phyloP scores from a whole-genome alignment of 1,284 basidiomycete genomes.

The Athelia sp. region DNA sequence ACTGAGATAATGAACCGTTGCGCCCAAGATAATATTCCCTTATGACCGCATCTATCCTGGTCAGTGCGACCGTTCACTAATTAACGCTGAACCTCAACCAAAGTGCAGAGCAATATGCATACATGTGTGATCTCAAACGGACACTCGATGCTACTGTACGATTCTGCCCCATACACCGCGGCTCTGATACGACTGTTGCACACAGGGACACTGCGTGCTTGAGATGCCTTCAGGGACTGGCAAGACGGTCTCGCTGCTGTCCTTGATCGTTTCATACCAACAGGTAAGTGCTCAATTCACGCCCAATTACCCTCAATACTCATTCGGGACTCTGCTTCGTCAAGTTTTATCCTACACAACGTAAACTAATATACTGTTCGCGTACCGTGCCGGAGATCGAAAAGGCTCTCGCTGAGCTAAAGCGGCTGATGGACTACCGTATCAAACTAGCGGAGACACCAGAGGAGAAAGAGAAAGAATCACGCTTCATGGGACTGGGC shows the following conservation, averaged over 20 bases:
- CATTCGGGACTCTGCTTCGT: neutral
- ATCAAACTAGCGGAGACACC: slow-evolving; percentile 63
- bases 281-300: slow-evolving; percentile 52
- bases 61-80: slow-evolving; percentile 23
- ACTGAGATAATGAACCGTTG: slow-evolving; percentile 4
- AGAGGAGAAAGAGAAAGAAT: slow-evolving; percentile 77
- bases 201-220: slow-evolving; percentile 93
- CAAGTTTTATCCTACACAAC: slow-evolving; percentile 86
- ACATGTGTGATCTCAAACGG: slow-evolving; percentile 98
- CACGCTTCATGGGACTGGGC: slow-evolving; percentile 84
- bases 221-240: slow-evolving; percentile 99
- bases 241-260: slow-evolving; percentile 96
- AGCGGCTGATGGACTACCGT: slow-evolving; percentile 92
- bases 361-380: slow-evolving; percentile 98
- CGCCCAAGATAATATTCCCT: slow-evolving; percentile 77
- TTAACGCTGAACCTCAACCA: slow-evolving; percentile 6
- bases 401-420: slow-evolving; percentile 95
- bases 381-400: slow-evolving; percentile 99
- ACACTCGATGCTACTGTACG: slow-evolving; percentile 86
- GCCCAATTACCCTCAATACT: slow-evolving; percentile 1
- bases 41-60: slow-evolving; percentile 89
- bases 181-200: slow-evolving; percentile 4
- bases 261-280: slow-evolving; percentile 97
- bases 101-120: slow-evolving; percentile 88
- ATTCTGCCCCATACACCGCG: slow-evolving; percentile 3